These are phyloP conservation scores for Colletotrichum costaricense DNA, from an alignment of 2,329 filamentous ascomycete genomes.

Conservation along the genomic window DNA sequence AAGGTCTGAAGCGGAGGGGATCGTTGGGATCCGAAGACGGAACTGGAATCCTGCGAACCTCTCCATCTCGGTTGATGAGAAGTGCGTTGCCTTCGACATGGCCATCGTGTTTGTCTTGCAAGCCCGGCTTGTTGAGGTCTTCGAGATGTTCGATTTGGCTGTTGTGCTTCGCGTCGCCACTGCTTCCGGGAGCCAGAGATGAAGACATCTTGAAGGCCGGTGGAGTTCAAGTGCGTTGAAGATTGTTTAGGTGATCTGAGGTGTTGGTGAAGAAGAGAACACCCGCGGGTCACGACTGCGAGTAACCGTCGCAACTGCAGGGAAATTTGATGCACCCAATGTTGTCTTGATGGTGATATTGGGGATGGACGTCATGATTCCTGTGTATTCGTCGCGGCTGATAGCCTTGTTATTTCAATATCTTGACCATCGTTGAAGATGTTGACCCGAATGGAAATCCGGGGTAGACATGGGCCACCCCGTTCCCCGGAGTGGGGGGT, in stretches of 20 bases:
- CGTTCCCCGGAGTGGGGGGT: conserved; percentile 22
- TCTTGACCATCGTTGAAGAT: neutral
- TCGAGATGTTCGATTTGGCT: conserved; percentile 19
- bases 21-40: conserved; percentile 40
- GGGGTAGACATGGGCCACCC: neutral
- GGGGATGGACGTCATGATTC: neutral
- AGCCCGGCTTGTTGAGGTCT: neutral
- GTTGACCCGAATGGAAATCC: neutral
- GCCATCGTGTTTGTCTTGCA: neutral
- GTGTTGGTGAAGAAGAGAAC: neutral
- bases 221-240: neutral
- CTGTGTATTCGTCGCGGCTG: neutral
- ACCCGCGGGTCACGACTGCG: conserved; percentile 17
- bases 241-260: neutral
- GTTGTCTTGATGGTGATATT: neutral
- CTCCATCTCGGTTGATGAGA: conserved; percentile 30
- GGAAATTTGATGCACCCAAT: neutral
- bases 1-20: conserved; percentile 41
- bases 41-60: conserved; percentile 37
- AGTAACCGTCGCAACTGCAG: conserved; percentile 28
- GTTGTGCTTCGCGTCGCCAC: neutral
- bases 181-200: neutral
- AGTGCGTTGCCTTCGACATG: conserved; percentile 34
- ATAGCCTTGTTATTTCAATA: neutral
- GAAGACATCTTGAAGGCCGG: neutral